A percentile compares a stretch with the other conserved stretches of the same genome.
These are phyloP conservation scores for Apium graveolens DNA, from an alignment of 129 eudicot genomes.

Conservation along the genomic window DNA sequence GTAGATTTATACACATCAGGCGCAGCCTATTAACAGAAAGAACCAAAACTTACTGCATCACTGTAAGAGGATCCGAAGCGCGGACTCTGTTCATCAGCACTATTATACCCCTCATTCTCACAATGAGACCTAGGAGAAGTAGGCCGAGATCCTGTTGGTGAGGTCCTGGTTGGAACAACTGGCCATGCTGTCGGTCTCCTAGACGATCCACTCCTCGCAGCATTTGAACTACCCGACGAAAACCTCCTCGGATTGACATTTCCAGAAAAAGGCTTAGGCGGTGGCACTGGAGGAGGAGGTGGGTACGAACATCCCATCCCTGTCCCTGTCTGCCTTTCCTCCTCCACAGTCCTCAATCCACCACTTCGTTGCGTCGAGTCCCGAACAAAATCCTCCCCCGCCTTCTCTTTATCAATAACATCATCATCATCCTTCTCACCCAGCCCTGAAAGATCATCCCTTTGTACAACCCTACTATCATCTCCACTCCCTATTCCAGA, in stretches of 20 bases:
- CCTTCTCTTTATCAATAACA: constrained; percentile 27
- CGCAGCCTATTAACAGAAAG: background rate
- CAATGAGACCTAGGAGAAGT: constrained; percentile 77
- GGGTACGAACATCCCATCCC: constrained; percentile 50
- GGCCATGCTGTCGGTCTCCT: constrained; percentile 69
- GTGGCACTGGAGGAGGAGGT: constrained; percentile 96
- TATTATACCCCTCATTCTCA: constrained; percentile 92
- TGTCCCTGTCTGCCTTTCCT: constrained; percentile 27
- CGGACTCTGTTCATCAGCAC: constrained; percentile 90
- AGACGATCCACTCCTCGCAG: constrained; percentile 46
- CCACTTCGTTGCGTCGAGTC: constrained; percentile 27
- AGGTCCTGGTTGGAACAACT: constrained; percentile 50
- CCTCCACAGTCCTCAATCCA: constrained; percentile 30
- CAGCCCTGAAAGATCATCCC: constrained; percentile 40
- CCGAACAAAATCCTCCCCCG: constrained; percentile 20
- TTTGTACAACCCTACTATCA: constrained; percentile 19
- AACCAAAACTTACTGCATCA: constrained; percentile 63
- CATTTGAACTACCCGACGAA: constrained; percentile 30
- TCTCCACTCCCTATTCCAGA: constrained; percentile 18
- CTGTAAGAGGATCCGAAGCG: constrained; percentile 56
- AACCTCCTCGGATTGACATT: constrained; percentile 35
- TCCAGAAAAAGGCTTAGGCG: constrained; percentile 58
- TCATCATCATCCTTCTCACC: constrained; percentile 25
- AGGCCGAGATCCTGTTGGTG: constrained; percentile 63
- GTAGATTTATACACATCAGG: background rate